Conservation (phyloP, 2,329 filamentous ascomycete genomes). For the Fusarium pseudoanthophilum region DNA sequence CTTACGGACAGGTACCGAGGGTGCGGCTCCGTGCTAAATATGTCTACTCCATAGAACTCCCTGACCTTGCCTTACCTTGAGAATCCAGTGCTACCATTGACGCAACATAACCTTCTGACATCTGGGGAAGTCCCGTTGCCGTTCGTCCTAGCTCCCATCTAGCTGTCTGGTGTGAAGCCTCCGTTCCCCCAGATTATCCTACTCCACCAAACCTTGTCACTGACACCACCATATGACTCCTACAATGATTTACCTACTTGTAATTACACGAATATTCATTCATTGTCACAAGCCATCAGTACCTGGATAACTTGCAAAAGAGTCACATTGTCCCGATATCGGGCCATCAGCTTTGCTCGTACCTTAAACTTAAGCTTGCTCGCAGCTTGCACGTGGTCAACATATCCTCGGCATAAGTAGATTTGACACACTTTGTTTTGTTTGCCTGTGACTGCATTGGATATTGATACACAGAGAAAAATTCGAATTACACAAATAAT, state of each 20-base stretch:
- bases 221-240: slow-evolving; percentile 19
- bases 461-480: background rate
- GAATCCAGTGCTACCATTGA: background rate
- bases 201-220: slow-evolving; percentile 18
- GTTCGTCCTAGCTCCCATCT: slow-evolving; percentile 41
- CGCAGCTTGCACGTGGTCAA: slow-evolving; percentile 14
- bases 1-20: slow-evolving; percentile 42
- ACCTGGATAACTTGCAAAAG: background rate
- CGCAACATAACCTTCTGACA: slow-evolving; percentile 8
- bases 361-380: slow-evolving; percentile 13
- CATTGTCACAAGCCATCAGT: background rate
- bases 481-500: background rate
- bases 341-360: slow-evolving; percentile 9
- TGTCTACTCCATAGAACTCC: slow-evolving; percentile 22
- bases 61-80: slow-evolving; percentile 1
- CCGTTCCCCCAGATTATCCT: slow-evolving; percentile 38
- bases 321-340: slow-evolving; percentile 35
- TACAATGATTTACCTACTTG: slow-evolving; percentile 7
- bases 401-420: slow-evolving; percentile 22
- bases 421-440: background rate
- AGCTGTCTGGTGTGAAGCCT: slow-evolving; percentile 13
- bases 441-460: slow-evolving; percentile 10
- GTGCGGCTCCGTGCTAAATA: slow-evolving; percentile 37
- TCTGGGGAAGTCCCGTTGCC: slow-evolving; percentile 32
- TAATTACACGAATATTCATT: slow-evolving; percentile 4